These are phyloP conservation scores for Carex arenaria DNA, from an alignment of 202 grass and related monocot genomes.

Conservation along the genomic window DNA sequence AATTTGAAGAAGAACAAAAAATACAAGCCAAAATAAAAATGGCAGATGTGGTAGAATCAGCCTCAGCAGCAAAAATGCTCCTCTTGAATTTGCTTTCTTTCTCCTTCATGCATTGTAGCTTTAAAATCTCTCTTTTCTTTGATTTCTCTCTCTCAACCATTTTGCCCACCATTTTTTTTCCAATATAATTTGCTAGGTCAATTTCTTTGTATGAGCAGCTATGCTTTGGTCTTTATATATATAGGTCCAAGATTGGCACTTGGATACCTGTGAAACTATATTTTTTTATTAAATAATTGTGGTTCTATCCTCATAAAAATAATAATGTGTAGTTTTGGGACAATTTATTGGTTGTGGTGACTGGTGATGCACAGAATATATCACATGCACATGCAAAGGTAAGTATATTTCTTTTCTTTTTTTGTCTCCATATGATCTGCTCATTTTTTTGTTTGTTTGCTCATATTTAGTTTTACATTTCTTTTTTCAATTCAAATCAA, in stretches of 20 bases:
- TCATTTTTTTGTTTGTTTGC: not conserved
- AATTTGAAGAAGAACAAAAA: constrained; percentile 27
- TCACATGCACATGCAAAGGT: not conserved
- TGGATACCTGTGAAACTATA: not conserved
- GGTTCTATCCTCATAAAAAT: too few relatives aligned
- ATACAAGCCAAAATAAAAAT: constrained; percentile 53
- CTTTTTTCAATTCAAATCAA: not conserved
- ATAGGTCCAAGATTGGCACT: not conserved
- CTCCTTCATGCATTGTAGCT: constrained; percentile 35
- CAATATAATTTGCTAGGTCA: not conserved
- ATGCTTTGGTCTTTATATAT: not conserved
- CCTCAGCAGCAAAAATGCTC: constrained; percentile 31
- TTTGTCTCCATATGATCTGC: not conserved
- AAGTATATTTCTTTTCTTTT: not conserved
- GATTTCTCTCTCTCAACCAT: constrained; percentile 32
- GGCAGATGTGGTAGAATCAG: constrained; percentile 29
- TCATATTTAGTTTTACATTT: not conserved
- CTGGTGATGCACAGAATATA: not conserved
- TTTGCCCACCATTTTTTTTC: constrained; percentile 19
- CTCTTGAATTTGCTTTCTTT: constrained; percentile 43
- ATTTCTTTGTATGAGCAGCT: not conserved
- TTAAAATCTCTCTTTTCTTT: constrained; percentile 25
- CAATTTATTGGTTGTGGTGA: not conserved
- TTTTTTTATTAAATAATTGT: too few relatives aligned
- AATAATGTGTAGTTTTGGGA: not conserved